Evolutionary conservation across 257 asterid genomes (phyloP).

Genomic region (Buddleja alternifolia): DNA sequence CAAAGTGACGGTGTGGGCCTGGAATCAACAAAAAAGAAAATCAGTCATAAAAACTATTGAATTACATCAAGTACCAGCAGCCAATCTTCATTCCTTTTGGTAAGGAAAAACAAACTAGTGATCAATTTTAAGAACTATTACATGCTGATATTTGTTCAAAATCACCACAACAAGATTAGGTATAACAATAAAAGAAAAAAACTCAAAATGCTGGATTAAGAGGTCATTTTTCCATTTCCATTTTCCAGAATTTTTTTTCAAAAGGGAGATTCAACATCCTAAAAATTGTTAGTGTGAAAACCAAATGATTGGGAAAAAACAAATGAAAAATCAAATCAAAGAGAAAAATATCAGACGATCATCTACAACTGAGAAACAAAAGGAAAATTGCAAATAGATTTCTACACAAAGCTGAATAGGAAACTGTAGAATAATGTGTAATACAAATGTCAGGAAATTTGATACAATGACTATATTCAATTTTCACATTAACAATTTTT

Average conservation of each 20-base stretch:
- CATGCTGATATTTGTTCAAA: neutral
- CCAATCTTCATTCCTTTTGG: neutral
- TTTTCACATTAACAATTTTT: neutral
- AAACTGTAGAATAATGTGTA: no score
- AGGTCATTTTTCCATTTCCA: neutral
- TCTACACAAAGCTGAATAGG: no score
- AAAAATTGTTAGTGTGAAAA: no score
- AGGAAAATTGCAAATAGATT: no score
- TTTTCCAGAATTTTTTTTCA: neutral
- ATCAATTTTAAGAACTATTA: conserved; percentile 3
- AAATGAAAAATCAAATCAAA: no score
- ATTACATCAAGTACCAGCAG: neutral
- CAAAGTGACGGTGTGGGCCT: conserved; percentile 85
- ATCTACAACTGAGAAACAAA: no score
- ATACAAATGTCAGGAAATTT: no score
- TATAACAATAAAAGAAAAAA: neutral
- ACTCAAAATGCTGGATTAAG: conserved; percentile 5
- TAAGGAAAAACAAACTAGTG: neutral
- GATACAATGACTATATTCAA: neutral
- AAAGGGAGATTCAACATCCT: no score
- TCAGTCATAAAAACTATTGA: neutral
- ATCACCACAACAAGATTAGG: neutral
- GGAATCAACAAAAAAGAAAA: conserved; percentile 33
- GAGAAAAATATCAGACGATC: no score
- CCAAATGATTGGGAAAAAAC: no score